Percentiles rank a stretch among this genome's conserved stretches.
Evolutionary conservation across 176 grass and related monocot species (phyloP).

Genomic region (Carex kokanica): DNA sequence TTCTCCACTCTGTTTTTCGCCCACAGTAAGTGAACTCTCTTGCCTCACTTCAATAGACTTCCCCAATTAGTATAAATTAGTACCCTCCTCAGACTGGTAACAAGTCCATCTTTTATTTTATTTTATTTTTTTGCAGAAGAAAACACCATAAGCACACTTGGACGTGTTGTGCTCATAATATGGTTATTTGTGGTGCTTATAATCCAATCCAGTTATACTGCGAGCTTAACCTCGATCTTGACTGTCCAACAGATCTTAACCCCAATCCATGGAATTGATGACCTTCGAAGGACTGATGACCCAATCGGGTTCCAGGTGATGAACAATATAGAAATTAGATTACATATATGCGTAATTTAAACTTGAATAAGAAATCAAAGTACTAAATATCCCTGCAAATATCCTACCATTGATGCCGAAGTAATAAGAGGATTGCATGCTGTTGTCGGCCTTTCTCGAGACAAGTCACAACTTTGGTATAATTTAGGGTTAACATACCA

Average conservation of each 20-base stretch:
- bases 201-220: slow-evolving; percentile 84
- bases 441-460: neutral
- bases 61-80: neutral
- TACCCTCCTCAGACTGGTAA: neutral
- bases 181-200: slow-evolving; percentile 93
- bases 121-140: slow-evolving; percentile 41
- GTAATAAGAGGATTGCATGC: neutral
- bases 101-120: neutral
- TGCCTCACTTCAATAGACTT: slow-evolving; percentile 13
- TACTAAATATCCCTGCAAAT: neutral
- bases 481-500: neutral
- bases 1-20: slow-evolving; percentile 90
- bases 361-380: neutral
- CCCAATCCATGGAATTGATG: slow-evolving; percentile 65
- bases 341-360: neutral
- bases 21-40: slow-evolving; percentile 61
- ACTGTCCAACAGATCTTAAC: slow-evolving; percentile 79
- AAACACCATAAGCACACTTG: slow-evolving; percentile 62
- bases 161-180: slow-evolving; percentile 62
- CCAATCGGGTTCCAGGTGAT: slow-evolving; percentile 60
- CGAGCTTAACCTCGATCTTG: slow-evolving; percentile 75
- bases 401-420: neutral
- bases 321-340: neutral
- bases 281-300: slow-evolving; percentile 43
- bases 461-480: neutral